These are phyloP conservation scores for Ganoderma resinaceum DNA, from an alignment of 1,284 basidiomycete genomes.

Conservation along the genomic window DNA sequence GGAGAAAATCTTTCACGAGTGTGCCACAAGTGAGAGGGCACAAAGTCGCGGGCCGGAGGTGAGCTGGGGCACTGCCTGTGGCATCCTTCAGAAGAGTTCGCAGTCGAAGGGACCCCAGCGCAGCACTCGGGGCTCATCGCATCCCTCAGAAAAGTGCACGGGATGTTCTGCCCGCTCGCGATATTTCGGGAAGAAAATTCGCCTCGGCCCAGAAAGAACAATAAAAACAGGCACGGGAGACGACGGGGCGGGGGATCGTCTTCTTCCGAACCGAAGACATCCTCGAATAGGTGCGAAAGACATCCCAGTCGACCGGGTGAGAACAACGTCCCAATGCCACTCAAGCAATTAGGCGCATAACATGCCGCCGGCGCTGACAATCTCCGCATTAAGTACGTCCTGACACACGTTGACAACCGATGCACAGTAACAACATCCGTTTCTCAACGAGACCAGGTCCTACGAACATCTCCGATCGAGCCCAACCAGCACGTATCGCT, in stretches of 20 bases:
- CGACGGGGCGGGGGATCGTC: not conserved
- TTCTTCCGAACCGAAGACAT: not conserved
- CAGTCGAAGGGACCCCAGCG: not conserved
- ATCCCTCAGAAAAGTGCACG: not conserved
- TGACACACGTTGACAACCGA: not conserved
- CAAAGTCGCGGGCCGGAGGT: not conserved
- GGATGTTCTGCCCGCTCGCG: not conserved
- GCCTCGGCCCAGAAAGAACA: not conserved
- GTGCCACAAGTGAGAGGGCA: not conserved
- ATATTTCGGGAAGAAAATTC: not conserved
- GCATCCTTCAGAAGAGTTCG: not conserved
- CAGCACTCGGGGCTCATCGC: not conserved
- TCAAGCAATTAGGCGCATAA: not conserved
- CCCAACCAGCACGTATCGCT: not conserved
- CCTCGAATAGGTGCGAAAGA: not conserved
- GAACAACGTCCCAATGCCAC: not conserved
- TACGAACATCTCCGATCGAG: not conserved
- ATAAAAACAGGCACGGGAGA: conserved; percentile 1
- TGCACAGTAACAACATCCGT: not conserved
- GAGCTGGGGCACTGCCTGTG: not conserved
- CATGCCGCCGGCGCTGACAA: not conserved
- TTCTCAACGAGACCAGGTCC: not conserved
- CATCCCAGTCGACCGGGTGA: not conserved
- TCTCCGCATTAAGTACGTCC: not conserved
- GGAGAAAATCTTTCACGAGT: not conserved